Evolutionary conservation across 768 basidiomycete species (phyloP), one percentile per base, ranked within the genome.

Genomic region (Termitomyces sp.): DNA sequence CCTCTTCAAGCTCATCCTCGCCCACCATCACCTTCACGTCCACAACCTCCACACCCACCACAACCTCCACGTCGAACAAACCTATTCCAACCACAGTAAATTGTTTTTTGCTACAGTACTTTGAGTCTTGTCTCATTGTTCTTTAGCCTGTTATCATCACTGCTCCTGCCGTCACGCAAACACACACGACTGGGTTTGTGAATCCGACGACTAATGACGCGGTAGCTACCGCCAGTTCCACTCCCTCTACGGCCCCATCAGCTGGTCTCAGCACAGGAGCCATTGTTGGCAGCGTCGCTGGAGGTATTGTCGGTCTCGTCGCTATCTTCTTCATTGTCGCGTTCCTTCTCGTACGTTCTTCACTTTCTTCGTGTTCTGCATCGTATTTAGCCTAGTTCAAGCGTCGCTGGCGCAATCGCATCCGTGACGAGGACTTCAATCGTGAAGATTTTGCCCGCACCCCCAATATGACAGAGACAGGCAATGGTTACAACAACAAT

Each of bases 241-340:
- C 53, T 35, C 32, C 35, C 35, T 56, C 59, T 34, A 57, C 55
- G 27, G 56, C 63, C 17, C 32, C 64, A 6, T 60, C 65, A 8
- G 50, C 63, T 21, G 68, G 65, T 9, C 43, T 76, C 45, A 70
- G 70, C 45, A 71, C 76, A 16, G 80, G 78, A n/a, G 65, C 76
- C 25, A 67, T 82, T 46, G 73, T 77, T 11, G 74, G 74, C 16
- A 68, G 71, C 27, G 62, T 73, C 21, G 73, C 66, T 0, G 80
- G 77, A 23, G 76, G 71, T 45, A 68, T 82, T 32, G 68, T 67
- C 2, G 79, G 71, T 23, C 57, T 72, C 32, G 70, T 74, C 5
- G 54, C 70, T n/a, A 63, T 75, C 53, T 62, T 73, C 23, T 71
- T 78, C 49, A 56, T 79, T 56, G 43, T 75, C 57, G 67, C 73